Evolutionary conservation across 1,139 yeast genomes (phyloP), one percentile per base, ranked within the genome.

Genomic region (Meyerozyma sp.): DNA sequence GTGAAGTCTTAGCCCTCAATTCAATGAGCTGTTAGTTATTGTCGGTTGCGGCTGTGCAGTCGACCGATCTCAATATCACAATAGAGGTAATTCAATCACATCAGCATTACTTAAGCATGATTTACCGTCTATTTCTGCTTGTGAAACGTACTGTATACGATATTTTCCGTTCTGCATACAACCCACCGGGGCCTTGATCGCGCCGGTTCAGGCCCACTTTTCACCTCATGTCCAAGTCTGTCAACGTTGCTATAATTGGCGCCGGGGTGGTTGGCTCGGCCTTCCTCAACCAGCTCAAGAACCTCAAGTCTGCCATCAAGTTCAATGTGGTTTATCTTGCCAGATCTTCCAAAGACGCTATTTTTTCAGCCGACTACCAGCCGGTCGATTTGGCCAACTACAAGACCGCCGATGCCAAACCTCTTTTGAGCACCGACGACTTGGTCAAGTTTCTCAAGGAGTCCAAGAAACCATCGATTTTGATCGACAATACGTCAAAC

Each of bases 221-320:
- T 36, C 29, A n/a, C 4, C 37, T 16, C 34, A 77, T 78, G 81
- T 59, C 59, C 51, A 79, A 75, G 61, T 71, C 86, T 45, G 88
- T 86, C 41, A 84, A 87, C 61, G 70, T 88, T 49, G 95, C 95
- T 43, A 79, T 88, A 52, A 82, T 88, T 52, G 96, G 96, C 46
- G 83, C 96, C 41, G 98, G 98, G 55, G 93, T 90, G 43, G 98
- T 93, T 48, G 99, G 99, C 46, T 77, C 94, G 32, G 90, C 96
- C 43, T 89, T 89, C 68, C 62, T 72, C 56, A 63, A 56, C 55
- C 78, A 73, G 59, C 73, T 93, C 65, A 79, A 80, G 57, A 94
- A 85, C 68, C 74, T 91, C 53, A 72, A 77, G 51, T 59, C 79
- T 29, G 57, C 70, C 36, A 75, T 85, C 53, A 68, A 72, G 37